Evolutionary conservation across 345 rosid genomes (phyloP).

Genomic region (Eucalyptus sideroxylon): DNA sequence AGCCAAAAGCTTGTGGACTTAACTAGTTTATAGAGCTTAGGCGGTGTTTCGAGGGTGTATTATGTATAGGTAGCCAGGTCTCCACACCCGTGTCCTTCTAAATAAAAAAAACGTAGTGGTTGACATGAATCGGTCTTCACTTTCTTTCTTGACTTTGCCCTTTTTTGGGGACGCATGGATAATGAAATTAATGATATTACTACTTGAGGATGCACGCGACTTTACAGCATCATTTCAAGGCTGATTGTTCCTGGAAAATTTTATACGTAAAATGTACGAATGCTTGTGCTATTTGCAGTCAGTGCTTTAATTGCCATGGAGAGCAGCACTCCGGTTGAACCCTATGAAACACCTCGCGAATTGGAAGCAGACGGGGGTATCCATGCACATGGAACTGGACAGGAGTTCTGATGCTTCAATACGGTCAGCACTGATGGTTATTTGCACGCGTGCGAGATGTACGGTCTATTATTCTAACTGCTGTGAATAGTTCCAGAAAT

Average conservation of each 20-base stretch:
- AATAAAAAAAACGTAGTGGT: background rate
- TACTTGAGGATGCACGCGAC: background rate
- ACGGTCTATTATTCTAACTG: constrained; percentile 6
- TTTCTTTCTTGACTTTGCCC: background rate
- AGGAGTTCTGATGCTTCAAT: constrained; percentile 39
- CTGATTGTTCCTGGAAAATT: no score
- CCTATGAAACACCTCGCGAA: constrained; percentile 35
- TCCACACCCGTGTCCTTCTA: background rate
- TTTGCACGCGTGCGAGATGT: constrained; percentile 60
- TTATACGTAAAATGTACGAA: background rate
- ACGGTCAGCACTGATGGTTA: constrained; percentile 28
- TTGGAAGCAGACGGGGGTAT: constrained; percentile 49
- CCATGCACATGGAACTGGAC: constrained; percentile 79
- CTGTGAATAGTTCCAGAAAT: background rate
- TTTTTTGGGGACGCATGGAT: background rate
- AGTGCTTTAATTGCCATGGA: constrained; percentile 38
- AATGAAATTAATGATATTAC: background rate
- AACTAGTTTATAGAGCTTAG: no score
- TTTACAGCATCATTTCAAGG: background rate
- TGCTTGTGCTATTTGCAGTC: constrained; percentile 37
- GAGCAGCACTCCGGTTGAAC: constrained; percentile 25
- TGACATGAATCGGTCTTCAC: background rate
- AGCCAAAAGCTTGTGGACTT: background rate
- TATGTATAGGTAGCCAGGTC: no score
- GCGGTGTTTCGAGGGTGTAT: background rate